Evolutionary conservation across 2,329 filamentous ascomycete genomes (phyloP), one percentile per base, ranked within the genome.

Genomic region (Aspergillus aculeatinus): DNA sequence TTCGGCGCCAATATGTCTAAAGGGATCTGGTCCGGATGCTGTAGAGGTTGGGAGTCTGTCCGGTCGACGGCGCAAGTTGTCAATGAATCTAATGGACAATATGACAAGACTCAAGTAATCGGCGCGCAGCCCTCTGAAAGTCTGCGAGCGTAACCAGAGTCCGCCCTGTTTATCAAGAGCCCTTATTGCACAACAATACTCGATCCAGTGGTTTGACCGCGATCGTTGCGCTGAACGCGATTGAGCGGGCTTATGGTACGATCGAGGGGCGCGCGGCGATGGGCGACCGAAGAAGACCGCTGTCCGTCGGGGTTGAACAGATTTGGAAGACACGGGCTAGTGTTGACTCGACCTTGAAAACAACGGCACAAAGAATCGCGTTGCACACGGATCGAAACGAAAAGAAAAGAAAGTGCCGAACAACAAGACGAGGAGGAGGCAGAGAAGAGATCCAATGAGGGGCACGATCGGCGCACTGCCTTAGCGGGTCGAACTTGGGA

Each of bases 401-500:
- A 51, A 51, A 44, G n/a, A n/a, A 51, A 44, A 16, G 25, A 54
- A 9, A 47, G 50, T 47, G 56, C 23, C n/a, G 39, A 39, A 47
- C 16, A 25, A 48, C 33, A 52, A 16, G 56, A 60, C 47, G 52
- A 56, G n/a, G 48, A 35, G 29, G 51, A 31, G 47, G 54, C 11
- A 62, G 39, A 54, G 33, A 47, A 58, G 56, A 51, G 29, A 48
- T 51, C 51, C 50, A 31, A 50, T 27, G 44, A 33, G 31, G 25
- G 39, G 39, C 16, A 44, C 39, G 39, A 44, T 44, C 39, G 39
- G 39, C 39, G 39, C 19, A 19, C 39, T 44, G 39, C 14, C 39
- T 44, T 19, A 5, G 39, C 16, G 39, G 16, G 16, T 44, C 39
- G 39, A 7, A 19, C 39, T 44, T 19, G 39, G 16, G 39, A n/a